Evolutionary conservation across 2,329 filamentous ascomycete genomes (phyloP).

Genomic region (Colletotrichum liriopes): DNA sequence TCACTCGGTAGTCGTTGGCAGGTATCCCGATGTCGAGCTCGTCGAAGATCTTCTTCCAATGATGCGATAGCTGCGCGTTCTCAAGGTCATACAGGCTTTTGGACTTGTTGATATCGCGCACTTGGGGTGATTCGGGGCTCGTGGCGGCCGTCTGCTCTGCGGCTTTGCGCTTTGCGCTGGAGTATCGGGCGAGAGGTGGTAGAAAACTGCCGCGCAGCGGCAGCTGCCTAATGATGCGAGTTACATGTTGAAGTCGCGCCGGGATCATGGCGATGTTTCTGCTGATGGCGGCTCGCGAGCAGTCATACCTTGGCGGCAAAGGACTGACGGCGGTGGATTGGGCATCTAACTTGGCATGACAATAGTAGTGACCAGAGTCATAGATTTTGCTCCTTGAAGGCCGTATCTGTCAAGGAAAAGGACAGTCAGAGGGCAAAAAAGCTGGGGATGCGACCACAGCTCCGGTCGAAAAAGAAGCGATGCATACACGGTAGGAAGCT

Average conservation of each 20-base stretch:
- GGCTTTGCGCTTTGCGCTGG: not conserved
- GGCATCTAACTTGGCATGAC: not conserved
- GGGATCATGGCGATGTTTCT: constrained; percentile 26
- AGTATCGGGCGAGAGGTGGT: not conserved
- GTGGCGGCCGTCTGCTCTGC: not conserved
- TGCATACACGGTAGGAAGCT: not conserved
- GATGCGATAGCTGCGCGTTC: not conserved
- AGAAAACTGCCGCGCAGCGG: not conserved
- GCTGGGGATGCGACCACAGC: not conserved
- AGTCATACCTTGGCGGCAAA: constrained; percentile 18
- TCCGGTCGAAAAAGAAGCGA: not conserved
- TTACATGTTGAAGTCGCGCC: constrained; percentile 23
- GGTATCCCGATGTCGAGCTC: constrained; percentile 14
- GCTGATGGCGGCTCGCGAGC: not conserved
- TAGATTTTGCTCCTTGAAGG: not conserved
- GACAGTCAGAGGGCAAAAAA: not conserved
- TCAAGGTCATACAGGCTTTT: not conserved
- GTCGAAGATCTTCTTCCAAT: constrained; percentile 2
- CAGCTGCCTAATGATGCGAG: constrained; percentile 16
- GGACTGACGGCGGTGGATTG: not conserved
- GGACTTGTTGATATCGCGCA: not conserved
- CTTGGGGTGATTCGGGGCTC: not conserved
- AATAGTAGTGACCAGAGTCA: not conserved
- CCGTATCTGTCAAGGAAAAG: not conserved
- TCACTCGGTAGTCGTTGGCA: not conserved